These are phyloP conservation scores for Phoma sp. DNA, from an alignment of 2,329 filamentous ascomycete genomes.

Conservation along the genomic window DNA sequence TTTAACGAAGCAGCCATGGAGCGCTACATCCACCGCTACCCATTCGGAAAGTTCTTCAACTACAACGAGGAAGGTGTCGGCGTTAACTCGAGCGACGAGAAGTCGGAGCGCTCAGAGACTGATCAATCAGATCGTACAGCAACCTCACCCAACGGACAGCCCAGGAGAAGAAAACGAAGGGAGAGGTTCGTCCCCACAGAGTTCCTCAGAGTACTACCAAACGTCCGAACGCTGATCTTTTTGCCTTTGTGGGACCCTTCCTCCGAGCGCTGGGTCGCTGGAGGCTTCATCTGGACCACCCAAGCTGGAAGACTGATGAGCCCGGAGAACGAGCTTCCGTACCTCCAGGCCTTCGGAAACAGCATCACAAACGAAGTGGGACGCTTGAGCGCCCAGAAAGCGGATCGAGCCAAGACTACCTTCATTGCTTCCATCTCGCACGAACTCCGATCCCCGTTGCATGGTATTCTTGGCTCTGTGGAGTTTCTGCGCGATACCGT, in stretches of 20 bases:
- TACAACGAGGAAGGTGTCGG: conserved; percentile 43
- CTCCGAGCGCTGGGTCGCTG: conserved; percentile 43
- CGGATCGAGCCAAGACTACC: conserved; percentile 48
- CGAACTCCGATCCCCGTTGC: conserved; percentile 64
- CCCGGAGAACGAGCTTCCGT: conserved; percentile 43
- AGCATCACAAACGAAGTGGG: conserved; percentile 44
- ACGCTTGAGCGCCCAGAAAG: conserved; percentile 39
- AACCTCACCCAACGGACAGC: conserved; percentile 14
- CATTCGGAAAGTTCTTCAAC: conserved; percentile 46
- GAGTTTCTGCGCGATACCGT: conserved; percentile 44
- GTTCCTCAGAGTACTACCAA: conserved; percentile 42
- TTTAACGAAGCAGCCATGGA: conserved; percentile 45
- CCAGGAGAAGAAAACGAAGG: conserved; percentile 31
- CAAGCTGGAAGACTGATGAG: conserved; percentile 40
- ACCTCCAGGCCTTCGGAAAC: conserved; percentile 45
- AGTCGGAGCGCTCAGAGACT: conserved; percentile 38
- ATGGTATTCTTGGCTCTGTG: conserved; percentile 63
- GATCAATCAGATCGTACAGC: conserved; percentile 37
- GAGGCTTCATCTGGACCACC: conserved; percentile 45
- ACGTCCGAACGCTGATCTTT: conserved; percentile 46
- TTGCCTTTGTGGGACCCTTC: conserved; percentile 48
- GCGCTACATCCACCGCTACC: conserved; percentile 44
- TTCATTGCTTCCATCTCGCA: conserved; percentile 54
- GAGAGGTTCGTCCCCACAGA: conserved; percentile 44
- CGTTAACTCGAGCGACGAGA: conserved; percentile 43